Conservation (phyloP, 805 yeast species). For the Cyberlindnera maclurae region DNA sequence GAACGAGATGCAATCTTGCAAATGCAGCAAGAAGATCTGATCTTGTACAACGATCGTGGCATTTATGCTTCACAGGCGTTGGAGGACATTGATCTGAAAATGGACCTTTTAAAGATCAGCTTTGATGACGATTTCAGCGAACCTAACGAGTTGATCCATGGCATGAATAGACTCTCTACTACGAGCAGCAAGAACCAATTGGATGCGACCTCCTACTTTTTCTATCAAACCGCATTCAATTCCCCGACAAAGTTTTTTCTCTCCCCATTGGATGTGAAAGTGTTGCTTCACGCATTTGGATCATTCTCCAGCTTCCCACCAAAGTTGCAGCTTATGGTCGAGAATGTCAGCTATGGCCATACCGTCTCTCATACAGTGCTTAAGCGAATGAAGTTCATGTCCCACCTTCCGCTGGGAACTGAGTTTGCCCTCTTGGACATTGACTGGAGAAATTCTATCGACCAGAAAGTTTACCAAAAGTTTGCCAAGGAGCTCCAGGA, state of each 20-base stretch:
- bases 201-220: conserved; percentile 50
- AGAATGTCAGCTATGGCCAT: conserved; percentile 61
- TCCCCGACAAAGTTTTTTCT: conserved; percentile 60
- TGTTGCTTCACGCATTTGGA: conserved; percentile 56
- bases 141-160: conserved; percentile 12
- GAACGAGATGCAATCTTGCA: conserved; percentile 51
- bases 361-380: conserved; percentile 52
- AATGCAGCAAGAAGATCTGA: conserved; percentile 50
- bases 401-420: conserved; percentile 81
- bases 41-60: conserved; percentile 54
- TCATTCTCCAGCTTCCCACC: conserved; percentile 65
- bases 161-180: conserved; percentile 3
- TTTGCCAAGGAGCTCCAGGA: conserved; percentile 51
- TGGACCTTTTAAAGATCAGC: conserved; percentile 32
- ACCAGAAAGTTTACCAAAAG: conserved; percentile 35
- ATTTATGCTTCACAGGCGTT: conserved; percentile 49
- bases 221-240: conserved; percentile 72
- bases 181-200: conserved; percentile 4
- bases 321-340: conserved; percentile 52
- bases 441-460: conserved; percentile 57
- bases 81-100: conserved; percentile 41
- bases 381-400: conserved; percentile 62
- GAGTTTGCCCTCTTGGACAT: conserved; percentile 79
- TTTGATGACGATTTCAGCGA: conserved; percentile 20
- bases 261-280: conserved; percentile 73